phyloP scores from a whole-genome alignment of 768 basidiomycete genomes.

The Suillus subaureus region DNA sequence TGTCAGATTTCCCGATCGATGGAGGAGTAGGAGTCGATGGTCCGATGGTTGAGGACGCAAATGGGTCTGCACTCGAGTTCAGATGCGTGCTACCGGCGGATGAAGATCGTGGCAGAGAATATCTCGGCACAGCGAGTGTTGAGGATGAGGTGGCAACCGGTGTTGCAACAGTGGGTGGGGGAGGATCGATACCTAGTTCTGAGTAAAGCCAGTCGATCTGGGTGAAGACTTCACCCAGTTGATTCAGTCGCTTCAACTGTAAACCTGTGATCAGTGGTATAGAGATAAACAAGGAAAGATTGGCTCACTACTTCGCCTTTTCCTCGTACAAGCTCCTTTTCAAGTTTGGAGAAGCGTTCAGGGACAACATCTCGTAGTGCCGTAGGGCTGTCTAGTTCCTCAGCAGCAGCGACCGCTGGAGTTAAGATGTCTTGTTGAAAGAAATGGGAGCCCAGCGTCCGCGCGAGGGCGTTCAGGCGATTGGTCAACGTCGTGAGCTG shows the following conservation, averaged over 20 bases:
- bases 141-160: constrained; percentile 37
- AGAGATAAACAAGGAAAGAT: constrained; percentile 1
- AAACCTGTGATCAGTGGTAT: constrained; percentile 9
- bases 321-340: constrained; percentile 83
- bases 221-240: constrained; percentile 63
- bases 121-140: constrained; percentile 41
- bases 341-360: constrained; percentile 77
- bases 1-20: constrained; percentile 38
- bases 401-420: constrained; percentile 44
- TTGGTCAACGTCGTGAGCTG: constrained; percentile 71
- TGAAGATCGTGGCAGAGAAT: constrained; percentile 47
- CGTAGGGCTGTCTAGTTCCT: constrained; percentile 36
- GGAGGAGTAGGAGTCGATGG: constrained; percentile 50
- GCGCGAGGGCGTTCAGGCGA: constrained; percentile 59
- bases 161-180: constrained; percentile 50
- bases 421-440: constrained; percentile 58
- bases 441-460: constrained; percentile 61
- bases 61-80: constrained; percentile 27
- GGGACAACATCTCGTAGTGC: constrained; percentile 73
- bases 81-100: constrained; percentile 32
- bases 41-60: constrained; percentile 23
- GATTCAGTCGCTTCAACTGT: constrained; percentile 67
- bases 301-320: constrained; percentile 81
- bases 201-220: constrained; percentile 84
- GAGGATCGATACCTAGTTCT: constrained; percentile 76